Conservation (phyloP, 768 basidiomycete genomes). For the Phaeolepiota aurea region DNA sequence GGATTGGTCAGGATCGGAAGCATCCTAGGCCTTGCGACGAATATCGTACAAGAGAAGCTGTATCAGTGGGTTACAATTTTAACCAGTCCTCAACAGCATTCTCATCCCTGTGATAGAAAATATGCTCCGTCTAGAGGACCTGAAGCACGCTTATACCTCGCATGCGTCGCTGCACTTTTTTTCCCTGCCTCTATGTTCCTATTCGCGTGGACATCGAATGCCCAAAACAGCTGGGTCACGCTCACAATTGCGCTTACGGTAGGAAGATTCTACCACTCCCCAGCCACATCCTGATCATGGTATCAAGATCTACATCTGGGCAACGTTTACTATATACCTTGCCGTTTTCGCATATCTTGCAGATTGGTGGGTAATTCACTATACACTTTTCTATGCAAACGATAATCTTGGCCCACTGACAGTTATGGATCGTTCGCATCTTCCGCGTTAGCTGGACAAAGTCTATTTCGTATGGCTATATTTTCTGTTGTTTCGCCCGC, state of each 20-base stretch:
- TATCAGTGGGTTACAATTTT: constrained; percentile 36
- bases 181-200: constrained; percentile 56
- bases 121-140: constrained; percentile 17
- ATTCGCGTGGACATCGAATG: constrained; percentile 55
- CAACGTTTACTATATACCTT: constrained; percentile 44
- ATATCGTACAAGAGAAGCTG: constrained; percentile 34
- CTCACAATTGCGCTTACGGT: constrained; percentile 40
- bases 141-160: constrained; percentile 47
- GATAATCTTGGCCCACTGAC: not conserved
- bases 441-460: constrained; percentile 56
- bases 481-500: not conserved
- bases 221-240: constrained; percentile 48
- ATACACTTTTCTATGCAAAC: not conserved
- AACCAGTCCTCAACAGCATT: too few species aligned
- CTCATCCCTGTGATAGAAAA: constrained; percentile 11
- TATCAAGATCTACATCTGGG: constrained; percentile 36
- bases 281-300: not conserved
- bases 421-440: constrained; percentile 49
- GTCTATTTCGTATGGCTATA: constrained; percentile 30
- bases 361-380: constrained; percentile 34
- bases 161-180: constrained; percentile 37
- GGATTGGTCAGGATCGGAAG: constrained; percentile 35
- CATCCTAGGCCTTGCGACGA: constrained; percentile 32
- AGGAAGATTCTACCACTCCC: too few species aligned
- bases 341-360: constrained; percentile 49